Conservation (phyloP, 768 basidiomycete genomes). For the Leccinum boreale region DNA sequence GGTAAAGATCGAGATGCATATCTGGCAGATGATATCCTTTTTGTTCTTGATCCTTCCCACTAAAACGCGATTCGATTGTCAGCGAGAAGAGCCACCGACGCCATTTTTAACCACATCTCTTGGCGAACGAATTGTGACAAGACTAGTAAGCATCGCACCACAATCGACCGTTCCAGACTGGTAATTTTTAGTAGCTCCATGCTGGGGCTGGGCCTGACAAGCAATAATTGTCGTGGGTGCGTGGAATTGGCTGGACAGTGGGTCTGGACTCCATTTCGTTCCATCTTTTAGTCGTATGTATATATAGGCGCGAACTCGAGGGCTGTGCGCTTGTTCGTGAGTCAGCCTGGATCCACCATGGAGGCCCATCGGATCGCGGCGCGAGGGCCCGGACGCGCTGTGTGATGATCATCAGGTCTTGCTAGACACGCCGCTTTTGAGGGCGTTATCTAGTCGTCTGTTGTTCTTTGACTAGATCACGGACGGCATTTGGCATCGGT, state of each 20-base stretch:
- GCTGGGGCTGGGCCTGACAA: background rate
- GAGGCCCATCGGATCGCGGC: background rate
- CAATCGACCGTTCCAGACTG: slow-evolving; percentile 8
- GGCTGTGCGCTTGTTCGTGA: background rate
- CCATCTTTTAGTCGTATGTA: background rate
- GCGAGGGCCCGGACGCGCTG: background rate
- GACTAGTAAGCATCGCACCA: background rate
- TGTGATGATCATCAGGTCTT: background rate
- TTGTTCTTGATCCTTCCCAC: background rate
- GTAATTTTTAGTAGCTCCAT: background rate
- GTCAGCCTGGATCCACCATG: background rate
- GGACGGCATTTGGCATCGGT: background rate
- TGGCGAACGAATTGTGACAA: background rate
- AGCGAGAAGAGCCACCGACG: background rate
- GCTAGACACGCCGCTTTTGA: too few relatives aligned
- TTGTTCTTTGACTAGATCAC: background rate
- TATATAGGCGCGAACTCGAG: background rate
- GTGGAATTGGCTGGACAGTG: background rate
- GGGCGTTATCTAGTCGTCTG: background rate
- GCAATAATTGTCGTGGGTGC: background rate
- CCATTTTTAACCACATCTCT: background rate
- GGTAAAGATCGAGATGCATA: background rate
- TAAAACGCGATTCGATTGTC: background rate
- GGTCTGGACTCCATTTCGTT: background rate
- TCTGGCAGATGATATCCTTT: background rate